These are phyloP conservation scores for Zizania palustris DNA, from an alignment of 202 grass and related monocot species.

Conservation along the genomic window DNA sequence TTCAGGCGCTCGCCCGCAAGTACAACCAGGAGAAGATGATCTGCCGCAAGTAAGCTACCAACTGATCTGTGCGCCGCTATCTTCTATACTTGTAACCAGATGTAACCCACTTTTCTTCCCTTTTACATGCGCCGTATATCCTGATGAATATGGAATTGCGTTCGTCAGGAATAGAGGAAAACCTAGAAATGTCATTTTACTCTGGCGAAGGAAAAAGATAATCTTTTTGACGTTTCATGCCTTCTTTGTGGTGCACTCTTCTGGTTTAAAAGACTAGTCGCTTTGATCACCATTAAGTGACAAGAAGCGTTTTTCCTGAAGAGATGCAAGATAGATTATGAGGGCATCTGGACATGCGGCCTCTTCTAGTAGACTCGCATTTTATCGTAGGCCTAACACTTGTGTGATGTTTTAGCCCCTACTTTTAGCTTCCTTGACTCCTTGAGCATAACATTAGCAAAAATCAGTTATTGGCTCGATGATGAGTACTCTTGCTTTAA, in stretches of 20 bases:
- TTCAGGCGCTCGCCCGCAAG: conserved; percentile 71
- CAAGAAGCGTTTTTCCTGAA: conserved; percentile 14
- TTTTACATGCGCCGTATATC: background rate
- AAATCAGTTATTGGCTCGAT: conserved; percentile 36
- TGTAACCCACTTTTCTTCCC: no score
- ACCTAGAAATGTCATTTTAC: background rate
- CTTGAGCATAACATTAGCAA: background rate
- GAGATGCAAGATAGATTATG: conserved; percentile 19
- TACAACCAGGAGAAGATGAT: conserved; percentile 87
- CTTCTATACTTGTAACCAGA: background rate
- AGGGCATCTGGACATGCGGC: conserved; percentile 50
- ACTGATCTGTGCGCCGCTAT: no score
- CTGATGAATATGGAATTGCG: background rate
- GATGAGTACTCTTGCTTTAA: conserved; percentile 64
- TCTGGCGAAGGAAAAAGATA: background rate
- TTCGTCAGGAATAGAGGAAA: background rate
- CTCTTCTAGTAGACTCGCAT: conserved; percentile 46
- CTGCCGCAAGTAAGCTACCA: conserved; percentile 65
- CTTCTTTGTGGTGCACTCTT: conserved; percentile 19
- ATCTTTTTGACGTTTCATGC: background rate
- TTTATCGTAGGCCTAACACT: conserved; percentile 47
- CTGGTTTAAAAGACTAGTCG: conserved; percentile 8
- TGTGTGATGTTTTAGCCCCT: background rate
- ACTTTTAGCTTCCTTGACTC: background rate
- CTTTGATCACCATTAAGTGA: background rate